Base-by-base conservation (phyloP, 352 stramenopile genomes). In the Phytopythium helicoides region DNA sequence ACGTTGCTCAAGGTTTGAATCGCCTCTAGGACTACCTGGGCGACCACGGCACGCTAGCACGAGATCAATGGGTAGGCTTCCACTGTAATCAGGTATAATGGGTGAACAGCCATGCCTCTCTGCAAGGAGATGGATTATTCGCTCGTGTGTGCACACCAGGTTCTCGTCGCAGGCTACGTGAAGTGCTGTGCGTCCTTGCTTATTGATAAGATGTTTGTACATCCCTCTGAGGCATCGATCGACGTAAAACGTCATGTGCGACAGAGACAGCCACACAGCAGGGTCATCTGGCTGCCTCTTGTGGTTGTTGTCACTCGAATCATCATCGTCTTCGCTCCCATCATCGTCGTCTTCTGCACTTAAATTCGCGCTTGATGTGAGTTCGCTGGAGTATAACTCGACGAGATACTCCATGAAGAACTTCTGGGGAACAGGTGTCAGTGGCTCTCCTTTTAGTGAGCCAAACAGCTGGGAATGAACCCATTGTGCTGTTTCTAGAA, bases 101-200 rank as follows among this genome's bases (percentile, higher is more conserved):
- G 79, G 74, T 49, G 77, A 81, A 46, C 71, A 85, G 0, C 76
- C 81, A 44, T 87, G 64, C 5, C 58, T 69, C 31, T 87, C 76
- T 12, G 56, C 58, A 39, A 89, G 54, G 19, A 61, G 65, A 3
- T 83, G 70, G 44, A 92, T 84, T 34, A 76, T 58, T 1, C 79
- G 58, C 58, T 92, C 81, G 35, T 92, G 81, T 3, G 76, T 92
- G 36, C 82, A 92, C 54, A 89, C 80, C 34, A 92, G 59, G 56
- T 89, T 92, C 51, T 89, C 77, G n/a, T 92, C 77, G 37, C 82
- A 90, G 5, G 82, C 77, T 3, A 92, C 57, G 54, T 92, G 82
- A 6, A 92, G 57, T 15, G 82, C 66, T 3, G 77, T 88, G 3
- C 68, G 66, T 15, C 82, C 82, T 22, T 89, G 79, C 6, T 76